Base-by-base conservation (phyloP, 2,329 filamentous ascomycete species). In the Fusarium sp. region DNA sequence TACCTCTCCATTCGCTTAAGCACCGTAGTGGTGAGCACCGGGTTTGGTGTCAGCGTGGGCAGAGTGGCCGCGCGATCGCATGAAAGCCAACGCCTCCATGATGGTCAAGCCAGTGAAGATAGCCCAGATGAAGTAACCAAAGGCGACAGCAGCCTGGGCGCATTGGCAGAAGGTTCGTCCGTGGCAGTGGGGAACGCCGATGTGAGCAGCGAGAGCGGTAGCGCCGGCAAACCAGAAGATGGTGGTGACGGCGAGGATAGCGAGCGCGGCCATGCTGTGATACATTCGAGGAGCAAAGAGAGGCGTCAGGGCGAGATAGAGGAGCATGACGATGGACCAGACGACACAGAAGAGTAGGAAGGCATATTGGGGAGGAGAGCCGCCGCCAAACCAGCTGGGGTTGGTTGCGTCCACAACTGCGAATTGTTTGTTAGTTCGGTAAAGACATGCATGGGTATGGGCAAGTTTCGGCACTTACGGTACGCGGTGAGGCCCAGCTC, bases 171-270 rank as follows among this genome's bases (percentile, higher is more conserved):
- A 82, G 18, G 78, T 80, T 47, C 79, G 80, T 40, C 80, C 82
- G 74, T 88, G 89, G 57, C 85, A 80, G 11, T 76, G 78, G 0
- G 87, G 80, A 17, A 86, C 83, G 52, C 86, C 86, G 58, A 93
- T 79, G 55, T 83, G 83, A 20, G 88, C 90, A 1, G 91, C 93
- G 13, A 94, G 79, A 0, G 93, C 92, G 69, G 96, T 89, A 72
- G 93, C 91, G 9, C 93, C 93, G 1, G 91, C 90, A 75, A 97
- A 96, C 94, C 94, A 97, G 82, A 96, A 96, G 57, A 96, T 84
- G 80, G 91, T 90, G 11, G 92, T 96, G 23, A 96, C 69, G 45
- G 82, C 83, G 74, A 96, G 91, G 31, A 92, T 83, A 2, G 74
- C 88, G 18, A 94, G 81, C 17, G 93, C 86, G 42, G 84, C 87